Conservation (phyloP, 169 alveolate genomes). For the Eimeria tenella region DNA sequence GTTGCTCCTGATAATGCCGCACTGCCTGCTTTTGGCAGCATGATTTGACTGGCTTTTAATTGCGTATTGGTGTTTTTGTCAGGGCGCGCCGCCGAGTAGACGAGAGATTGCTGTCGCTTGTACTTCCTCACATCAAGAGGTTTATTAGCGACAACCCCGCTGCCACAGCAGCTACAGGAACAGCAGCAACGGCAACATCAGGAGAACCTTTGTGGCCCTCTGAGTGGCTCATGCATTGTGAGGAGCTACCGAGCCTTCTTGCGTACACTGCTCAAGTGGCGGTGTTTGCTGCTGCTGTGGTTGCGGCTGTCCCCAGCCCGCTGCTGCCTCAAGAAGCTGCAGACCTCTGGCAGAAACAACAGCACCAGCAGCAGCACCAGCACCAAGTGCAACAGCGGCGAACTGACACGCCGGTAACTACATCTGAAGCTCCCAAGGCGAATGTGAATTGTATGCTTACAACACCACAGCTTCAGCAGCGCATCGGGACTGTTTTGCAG, state of each 20-base stretch:
- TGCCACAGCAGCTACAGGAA: conserved; percentile 51
- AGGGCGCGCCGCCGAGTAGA: conserved; percentile 71
- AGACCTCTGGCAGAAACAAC: conserved; percentile 26
- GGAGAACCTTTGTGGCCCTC: conserved; percentile 1
- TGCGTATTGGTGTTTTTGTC: neutral
- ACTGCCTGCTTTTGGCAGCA: neutral
- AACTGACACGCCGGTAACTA: conserved; percentile 3
- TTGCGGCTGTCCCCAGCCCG: conserved; percentile 74
- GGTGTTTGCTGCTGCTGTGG: conserved; percentile 70
- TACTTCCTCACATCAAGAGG: conserved; percentile 58
- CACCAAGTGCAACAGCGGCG: conserved; percentile 44
- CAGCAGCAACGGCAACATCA: neutral
- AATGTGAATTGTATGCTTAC: neutral
- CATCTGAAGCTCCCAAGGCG: neutral
- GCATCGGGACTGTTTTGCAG: conserved; percentile 56
- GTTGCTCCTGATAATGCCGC: neutral
- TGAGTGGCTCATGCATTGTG: conserved; percentile 55
- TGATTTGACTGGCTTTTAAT: neutral
- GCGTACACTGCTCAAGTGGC: conserved; percentile 60
- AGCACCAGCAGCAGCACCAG: conserved; percentile 46
- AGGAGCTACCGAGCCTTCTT: conserved; percentile 18
- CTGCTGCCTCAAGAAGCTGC: conserved; percentile 67
- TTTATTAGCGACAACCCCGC: conserved; percentile 45
- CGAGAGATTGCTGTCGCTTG: conserved; percentile 47
- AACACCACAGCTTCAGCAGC: conserved; percentile 65